phyloP scores from a whole-genome alignment of 2,329 filamentous ascomycete genomes.

The Cytospora leucostoma region DNA sequence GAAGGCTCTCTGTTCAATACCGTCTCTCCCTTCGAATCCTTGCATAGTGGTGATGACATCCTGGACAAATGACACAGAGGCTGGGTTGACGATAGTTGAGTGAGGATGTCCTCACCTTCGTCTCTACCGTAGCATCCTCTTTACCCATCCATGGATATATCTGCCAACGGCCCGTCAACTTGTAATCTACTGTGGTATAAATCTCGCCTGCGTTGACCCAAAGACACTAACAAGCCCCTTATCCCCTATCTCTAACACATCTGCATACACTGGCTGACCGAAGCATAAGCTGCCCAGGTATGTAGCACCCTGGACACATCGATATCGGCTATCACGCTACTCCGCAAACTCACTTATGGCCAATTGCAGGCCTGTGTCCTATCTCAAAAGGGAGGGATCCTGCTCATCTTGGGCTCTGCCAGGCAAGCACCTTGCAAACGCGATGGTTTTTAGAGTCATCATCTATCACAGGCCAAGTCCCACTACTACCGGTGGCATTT shows the following conservation, averaged over 20 bases:
- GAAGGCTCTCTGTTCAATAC: constrained; percentile 6
- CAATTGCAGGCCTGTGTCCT: background rate
- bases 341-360: background rate
- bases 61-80: background rate
- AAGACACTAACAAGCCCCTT: background rate
- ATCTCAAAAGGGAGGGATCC: background rate
- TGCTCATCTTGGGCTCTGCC: background rate
- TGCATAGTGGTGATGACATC: constrained; percentile 16
- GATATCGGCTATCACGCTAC: background rate
- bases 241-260: background rate
- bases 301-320: background rate
- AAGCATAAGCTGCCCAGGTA: background rate
- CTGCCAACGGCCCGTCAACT: background rate
- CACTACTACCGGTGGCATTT: background rate
- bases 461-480: background rate
- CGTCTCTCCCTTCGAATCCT: constrained; percentile 9
- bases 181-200: background rate
- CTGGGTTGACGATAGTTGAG: background rate
- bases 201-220: background rate
- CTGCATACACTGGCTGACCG: background rate
- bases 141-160: background rate
- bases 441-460: background rate
- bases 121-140: background rate
- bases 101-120: background rate
- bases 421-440: background rate